A percentile compares a stretch with the other conserved stretches of the same genome.
Conservation (phyloP, 1,284 basidiomycete species). For the Leccinum subrobustum region DNA sequence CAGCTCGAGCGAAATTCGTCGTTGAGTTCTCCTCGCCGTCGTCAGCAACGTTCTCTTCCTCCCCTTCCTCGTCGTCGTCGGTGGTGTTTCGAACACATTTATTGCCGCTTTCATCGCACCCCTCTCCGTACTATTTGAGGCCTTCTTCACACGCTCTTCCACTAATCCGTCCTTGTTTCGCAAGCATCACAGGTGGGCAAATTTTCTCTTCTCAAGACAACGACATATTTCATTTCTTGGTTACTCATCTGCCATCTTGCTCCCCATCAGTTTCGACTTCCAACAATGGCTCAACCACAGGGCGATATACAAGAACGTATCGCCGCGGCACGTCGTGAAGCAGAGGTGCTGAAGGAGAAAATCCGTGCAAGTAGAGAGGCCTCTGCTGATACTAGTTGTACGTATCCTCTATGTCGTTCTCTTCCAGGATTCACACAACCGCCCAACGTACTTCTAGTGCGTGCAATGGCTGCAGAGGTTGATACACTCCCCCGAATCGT, state of each 20-base stretch:
- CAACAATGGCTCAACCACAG: slow-evolving; percentile 71
- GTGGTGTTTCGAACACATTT: slow-evolving; percentile 9
- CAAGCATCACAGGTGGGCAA: slow-evolving; percentile 28
- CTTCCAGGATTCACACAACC: slow-evolving; percentile 1
- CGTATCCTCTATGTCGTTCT: slow-evolving; percentile 38
- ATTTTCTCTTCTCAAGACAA: slow-evolving; percentile 23
- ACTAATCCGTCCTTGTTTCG: slow-evolving; percentile 27
- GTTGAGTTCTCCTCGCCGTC: slow-evolving; percentile 10
- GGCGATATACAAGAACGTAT: slow-evolving; percentile 93
- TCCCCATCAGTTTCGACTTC: slow-evolving; percentile 8
- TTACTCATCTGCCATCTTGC: not conserved
- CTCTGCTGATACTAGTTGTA: slow-evolving; percentile 93
- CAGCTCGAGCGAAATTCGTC: slow-evolving; percentile 12
- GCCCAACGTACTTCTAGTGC: slow-evolving; percentile 51
- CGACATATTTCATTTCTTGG: slow-evolving; percentile 3
- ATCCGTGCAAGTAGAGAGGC: slow-evolving; percentile 93
- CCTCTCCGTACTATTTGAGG: slow-evolving; percentile 16
- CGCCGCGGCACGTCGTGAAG: slow-evolving; percentile 93
- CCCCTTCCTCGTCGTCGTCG: slow-evolving; percentile 2
- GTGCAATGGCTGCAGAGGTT: slow-evolving; percentile 95
- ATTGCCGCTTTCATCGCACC: slow-evolving; percentile 13
- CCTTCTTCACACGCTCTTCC: slow-evolving; percentile 28
- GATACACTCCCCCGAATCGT: slow-evolving; percentile 93
- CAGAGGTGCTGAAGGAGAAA: slow-evolving; percentile 96
- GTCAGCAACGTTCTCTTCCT: not conserved